These are phyloP conservation scores for Ogataea minuta DNA, from an alignment of 805 yeast species.

Conservation along the genomic window DNA sequence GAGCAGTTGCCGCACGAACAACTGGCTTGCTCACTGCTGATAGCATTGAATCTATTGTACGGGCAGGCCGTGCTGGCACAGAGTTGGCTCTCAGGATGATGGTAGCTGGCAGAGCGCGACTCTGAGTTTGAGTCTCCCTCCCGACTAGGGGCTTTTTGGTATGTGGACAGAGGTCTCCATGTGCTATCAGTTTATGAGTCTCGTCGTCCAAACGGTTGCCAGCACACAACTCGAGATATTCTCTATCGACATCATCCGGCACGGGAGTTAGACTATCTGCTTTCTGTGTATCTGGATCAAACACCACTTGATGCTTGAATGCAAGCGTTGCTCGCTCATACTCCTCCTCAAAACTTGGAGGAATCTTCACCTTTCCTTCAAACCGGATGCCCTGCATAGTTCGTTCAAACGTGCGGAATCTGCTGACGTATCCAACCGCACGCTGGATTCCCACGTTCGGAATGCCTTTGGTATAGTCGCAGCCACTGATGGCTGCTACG, in stretches of 20 bases:
- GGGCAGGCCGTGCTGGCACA: not conserved
- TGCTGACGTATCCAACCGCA: constrained; percentile 61
- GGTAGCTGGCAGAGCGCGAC: not conserved
- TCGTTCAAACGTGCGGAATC: constrained; percentile 50
- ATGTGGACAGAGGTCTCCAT: constrained; percentile 67
- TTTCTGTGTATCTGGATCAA: constrained; percentile 52
- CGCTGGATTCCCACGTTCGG: constrained; percentile 76
- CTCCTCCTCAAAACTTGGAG: constrained; percentile 57
- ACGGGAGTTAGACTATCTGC: constrained; percentile 61
- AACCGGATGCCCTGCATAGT: constrained; percentile 55
- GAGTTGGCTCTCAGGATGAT: not conserved
- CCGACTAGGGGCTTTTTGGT: constrained; percentile 46
- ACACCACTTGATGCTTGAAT: constrained; percentile 83
- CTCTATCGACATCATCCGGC: constrained; percentile 36
- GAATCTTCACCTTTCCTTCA: constrained; percentile 58
- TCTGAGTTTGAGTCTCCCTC: constrained; percentile 36
- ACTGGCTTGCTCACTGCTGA: not conserved
- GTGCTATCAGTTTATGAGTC: constrained; percentile 55
- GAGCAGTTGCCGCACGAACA: constrained; percentile 1
- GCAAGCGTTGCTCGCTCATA: constrained; percentile 70
- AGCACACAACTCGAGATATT: constrained; percentile 38
- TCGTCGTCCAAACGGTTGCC: constrained; percentile 44
- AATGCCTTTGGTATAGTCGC: constrained; percentile 91
- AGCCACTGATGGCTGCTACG: constrained; percentile 89
- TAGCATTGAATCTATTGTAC: not conserved